Conservation (phyloP, 345 rosid genomes). For the Gossypium stocksii region DNA sequence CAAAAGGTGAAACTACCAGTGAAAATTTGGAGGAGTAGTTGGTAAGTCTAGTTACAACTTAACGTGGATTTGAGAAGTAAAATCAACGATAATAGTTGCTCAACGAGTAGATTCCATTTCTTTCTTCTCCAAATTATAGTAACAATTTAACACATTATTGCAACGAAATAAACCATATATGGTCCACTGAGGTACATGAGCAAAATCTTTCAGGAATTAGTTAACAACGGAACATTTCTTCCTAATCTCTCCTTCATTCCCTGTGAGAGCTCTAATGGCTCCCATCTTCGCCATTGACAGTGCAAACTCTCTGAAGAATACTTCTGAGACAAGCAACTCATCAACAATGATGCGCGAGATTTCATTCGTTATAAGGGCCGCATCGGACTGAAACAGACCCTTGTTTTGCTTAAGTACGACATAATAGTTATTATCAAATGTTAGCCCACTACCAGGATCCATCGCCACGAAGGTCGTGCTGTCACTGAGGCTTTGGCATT, state of each 20-base stretch:
- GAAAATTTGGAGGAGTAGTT: too few species aligned
- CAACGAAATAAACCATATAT: not conserved
- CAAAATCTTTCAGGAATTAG: not conserved
- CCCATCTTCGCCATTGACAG: conserved; percentile 59
- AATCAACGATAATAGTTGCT: not conserved
- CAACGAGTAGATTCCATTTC: not conserved
- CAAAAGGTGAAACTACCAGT: too few species aligned
- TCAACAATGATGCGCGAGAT: conserved; percentile 19
- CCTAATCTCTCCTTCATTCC: conserved; percentile 49
- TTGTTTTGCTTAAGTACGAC: conserved; percentile 31
- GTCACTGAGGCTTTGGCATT: conserved; percentile 35
- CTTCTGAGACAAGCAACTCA: conserved; percentile 10
- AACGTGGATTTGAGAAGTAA: too few species aligned
- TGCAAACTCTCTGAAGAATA: conserved; percentile 47
- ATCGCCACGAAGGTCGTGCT: conserved; percentile 33
- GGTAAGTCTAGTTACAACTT: too few species aligned
- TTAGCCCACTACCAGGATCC: conserved; percentile 47
- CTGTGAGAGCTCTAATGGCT: conserved; percentile 38
- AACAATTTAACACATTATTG: not conserved
- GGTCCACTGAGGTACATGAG: not conserved
- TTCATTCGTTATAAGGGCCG: conserved; percentile 41
- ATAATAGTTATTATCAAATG: conserved; percentile 49
- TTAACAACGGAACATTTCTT: conserved; percentile 43
- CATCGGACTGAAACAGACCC: conserved; percentile 61
- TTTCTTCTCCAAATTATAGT: not conserved